Conservation (phyloP, 345 rosid genomes). For the Corymbia maculata region DNA sequence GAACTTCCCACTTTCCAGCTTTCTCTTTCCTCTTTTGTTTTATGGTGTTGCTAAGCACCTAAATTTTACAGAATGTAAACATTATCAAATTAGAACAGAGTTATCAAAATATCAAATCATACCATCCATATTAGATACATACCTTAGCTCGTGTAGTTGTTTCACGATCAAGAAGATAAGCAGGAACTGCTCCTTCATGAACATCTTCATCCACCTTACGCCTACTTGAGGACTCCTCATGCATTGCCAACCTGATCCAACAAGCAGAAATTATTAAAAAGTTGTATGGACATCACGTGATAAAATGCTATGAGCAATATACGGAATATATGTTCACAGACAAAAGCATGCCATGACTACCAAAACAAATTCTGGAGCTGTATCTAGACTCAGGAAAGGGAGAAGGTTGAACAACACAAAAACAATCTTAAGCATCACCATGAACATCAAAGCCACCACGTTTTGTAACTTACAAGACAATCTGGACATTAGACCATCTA, state of each 20-base stretch:
- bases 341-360: background rate
- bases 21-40: constrained; percentile 96
- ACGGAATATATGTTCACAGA: background rate
- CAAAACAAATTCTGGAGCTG: background rate
- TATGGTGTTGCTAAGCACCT: constrained; percentile 90
- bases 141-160: constrained; percentile 79
- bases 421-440: background rate
- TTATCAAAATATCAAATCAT: background rate
- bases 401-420: background rate
- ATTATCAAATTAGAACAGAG: background rate
- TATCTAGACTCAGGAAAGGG: background rate
- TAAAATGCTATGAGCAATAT: background rate
- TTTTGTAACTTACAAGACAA: background rate
- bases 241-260: constrained; percentile 67
- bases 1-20: constrained; percentile 99
- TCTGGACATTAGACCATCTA: background rate
- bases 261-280: background rate
- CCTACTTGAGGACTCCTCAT: constrained; percentile 78
- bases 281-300: background rate
- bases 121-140: background rate
- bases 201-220: constrained; percentile 85
- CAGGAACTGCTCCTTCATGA: constrained; percentile 91
- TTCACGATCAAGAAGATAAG: constrained; percentile 94
- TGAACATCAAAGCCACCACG: background rate
- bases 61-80: background rate